phyloP scores from a whole-genome alignment of 2,329 filamentous ascomycete genomes.

The Neoscytalidium dimidiatum region DNA sequence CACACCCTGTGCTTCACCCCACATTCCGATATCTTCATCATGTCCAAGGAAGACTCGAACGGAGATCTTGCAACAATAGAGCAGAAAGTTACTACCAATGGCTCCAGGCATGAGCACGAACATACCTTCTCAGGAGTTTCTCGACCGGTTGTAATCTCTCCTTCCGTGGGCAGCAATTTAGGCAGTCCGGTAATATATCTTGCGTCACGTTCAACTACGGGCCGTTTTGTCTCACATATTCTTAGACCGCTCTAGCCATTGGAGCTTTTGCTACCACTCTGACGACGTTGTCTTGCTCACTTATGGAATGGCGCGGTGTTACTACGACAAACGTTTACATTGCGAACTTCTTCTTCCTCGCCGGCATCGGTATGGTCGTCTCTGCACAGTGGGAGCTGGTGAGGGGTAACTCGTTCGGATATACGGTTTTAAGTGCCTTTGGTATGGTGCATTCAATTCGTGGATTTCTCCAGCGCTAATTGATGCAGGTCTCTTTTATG shows the following conservation, averaged over 20 bases:
- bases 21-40: not conserved
- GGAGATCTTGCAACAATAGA: not conserved
- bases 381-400: conserved; percentile 60
- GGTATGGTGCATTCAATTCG: conserved; percentile 33
- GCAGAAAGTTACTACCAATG: not conserved
- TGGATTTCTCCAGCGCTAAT: not conserved
- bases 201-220: not conserved
- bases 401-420: conserved; percentile 54
- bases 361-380: conserved; percentile 54
- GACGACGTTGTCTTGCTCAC: conserved; percentile 54
- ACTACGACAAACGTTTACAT: conserved; percentile 55
- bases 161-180: conserved; percentile 29
- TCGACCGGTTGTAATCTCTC: conserved; percentile 32
- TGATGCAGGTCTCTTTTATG: conserved; percentile 49
- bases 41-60: conserved; percentile 1
- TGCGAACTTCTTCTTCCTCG: conserved; percentile 57
- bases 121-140: conserved; percentile 35
- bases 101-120: not conserved
- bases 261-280: conserved; percentile 58
- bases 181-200: not conserved
- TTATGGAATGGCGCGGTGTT: conserved; percentile 59
- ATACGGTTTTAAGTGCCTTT: conserved; percentile 58
- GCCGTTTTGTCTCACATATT: not conserved
- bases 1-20: not conserved
- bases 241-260: conserved; percentile 51